Evolutionary conservation across 2,329 filamentous ascomycete genomes (phyloP), one percentile per base, ranked within the genome.

Genomic region (Colletotrichum simmondsii): DNA sequence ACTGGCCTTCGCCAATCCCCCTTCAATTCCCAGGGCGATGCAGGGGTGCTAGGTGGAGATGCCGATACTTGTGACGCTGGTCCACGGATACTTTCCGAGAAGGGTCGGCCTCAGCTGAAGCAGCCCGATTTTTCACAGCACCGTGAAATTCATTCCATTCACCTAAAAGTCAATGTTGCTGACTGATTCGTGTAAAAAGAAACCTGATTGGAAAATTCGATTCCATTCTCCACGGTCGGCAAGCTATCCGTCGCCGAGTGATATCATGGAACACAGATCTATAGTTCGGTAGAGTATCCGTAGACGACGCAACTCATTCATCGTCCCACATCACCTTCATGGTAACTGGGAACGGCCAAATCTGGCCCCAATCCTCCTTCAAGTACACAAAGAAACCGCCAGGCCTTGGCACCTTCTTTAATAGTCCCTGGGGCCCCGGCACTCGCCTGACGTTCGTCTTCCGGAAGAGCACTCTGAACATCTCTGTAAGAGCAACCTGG

Each of bases 391-490:
- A 88, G 79, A 87, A 88, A 0, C 89, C 90, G 0, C 87, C 89
- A 0, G 85, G 83, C 28, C 61, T 85, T 0, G 85, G 81, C 2
- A 94, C 85, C 83, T 90, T 92, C 85, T 94, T 93, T 75, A 95
- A 80, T 78, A 90, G 83, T 0, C 93, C 93, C 81, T 93, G 90
- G 0, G 88, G 82, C 0, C 93, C 93, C 0, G 89, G 84, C 0
- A 89, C 91, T 35, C 91, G 86, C 6, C 90, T 84, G 12, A 95
- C 79, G 66, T 90, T 91, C 75, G 88, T 86, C 76, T 90, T 84
- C 71, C 86, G 83, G 77, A 92, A 93, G 2, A 94, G 82, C 1
- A 89, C 88, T 60, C 92, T 89, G 80, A 95, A 88, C 85, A 94
- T 92, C 75, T 92, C 89, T 0, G 90, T 89, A 71, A 95, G 82